Base-by-base conservation (phyloP, 1,284 basidiomycete species). In the Rhodotorula sp. region DNA sequence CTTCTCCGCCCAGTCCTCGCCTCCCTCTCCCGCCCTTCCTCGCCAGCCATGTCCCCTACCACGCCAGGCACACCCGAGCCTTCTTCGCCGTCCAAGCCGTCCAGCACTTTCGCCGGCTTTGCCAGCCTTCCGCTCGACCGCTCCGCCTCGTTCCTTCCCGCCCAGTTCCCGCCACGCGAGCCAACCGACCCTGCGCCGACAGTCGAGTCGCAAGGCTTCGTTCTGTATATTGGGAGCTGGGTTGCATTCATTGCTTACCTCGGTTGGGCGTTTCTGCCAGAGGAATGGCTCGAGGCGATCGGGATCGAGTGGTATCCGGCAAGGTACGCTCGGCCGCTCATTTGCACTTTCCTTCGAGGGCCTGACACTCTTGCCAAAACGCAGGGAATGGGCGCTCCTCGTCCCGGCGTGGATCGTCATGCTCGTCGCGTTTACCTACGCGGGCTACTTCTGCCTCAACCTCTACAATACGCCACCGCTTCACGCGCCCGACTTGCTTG, bases 381-480 rank as follows among this genome's bases (percentile, higher is more conserved):
- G n/a, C 53, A 78, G 78, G 36, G 74, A 78, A 63, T 79, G 78
- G 78, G 77, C 78, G 0, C 54, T 79, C 4, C 71, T 79, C 34
- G 57, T 78, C 1, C 78, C 78, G 2, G 66, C 76, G 1, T 79
- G 78, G 78, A 71, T 77, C 34, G 72, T 76, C 61, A 73, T 79
- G 67, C 60, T 69, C 41, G 72, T 77, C n/a, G 70, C 67, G 10
- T 78, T 73, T 67, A 57, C 72, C 66, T 79, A 79, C 66, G 32
- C 73, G 32, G 60, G 66, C 36, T 79, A 79, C 68, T 68, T 76
- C 32, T 59, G 70, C 32, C 67, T 79, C 68, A 79, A 78, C 66
- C 67, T 79, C 34, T 76, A 72, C 55, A 61, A 73, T 60, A 78
- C 78, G 21, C 72, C 77, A 2, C 22, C 74, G 19, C 64, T 74